A percentile compares a stretch with the other conserved stretches of the same genome.
Conservation (phyloP, 371 early-diverging fungal genomes). For the Hamiltosporidium tvaerminnensis region DNA sequence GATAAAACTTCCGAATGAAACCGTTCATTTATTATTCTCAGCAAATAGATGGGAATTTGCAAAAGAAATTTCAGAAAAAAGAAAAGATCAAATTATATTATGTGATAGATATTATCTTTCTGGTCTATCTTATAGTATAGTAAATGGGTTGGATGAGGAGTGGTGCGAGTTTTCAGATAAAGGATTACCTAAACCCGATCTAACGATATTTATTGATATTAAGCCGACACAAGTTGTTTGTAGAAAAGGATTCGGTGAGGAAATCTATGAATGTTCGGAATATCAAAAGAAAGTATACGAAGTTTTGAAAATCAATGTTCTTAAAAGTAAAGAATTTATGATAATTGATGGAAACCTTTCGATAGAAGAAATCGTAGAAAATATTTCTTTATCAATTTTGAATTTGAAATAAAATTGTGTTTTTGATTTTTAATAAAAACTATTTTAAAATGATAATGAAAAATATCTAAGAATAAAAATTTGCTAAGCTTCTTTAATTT, state of each 20-base stretch:
- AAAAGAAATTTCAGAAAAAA: slow-evolving; percentile 15
- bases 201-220: slow-evolving; percentile 48
- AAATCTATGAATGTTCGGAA: slow-evolving; percentile 43
- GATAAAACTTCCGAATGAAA: slow-evolving; percentile 18
- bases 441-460: too few relatives aligned
- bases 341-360: background rate
- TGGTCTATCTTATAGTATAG: slow-evolving; percentile 42
- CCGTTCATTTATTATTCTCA: slow-evolving; percentile 47
- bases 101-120: slow-evolving; percentile 52
- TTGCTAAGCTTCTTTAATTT: too few relatives aligned
- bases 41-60: slow-evolving; percentile 52
- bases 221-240: slow-evolving; percentile 13
- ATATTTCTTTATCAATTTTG: background rate
- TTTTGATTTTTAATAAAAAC: too few relatives aligned
- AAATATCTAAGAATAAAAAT: too few relatives aligned
- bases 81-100: slow-evolving; percentile 24
- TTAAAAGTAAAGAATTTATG: background rate
- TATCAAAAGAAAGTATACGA: slow-evolving; percentile 35
- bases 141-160: slow-evolving; percentile 37
- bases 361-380: background rate
- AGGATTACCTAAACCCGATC: slow-evolving; percentile 40
- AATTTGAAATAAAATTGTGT: too few relatives aligned
- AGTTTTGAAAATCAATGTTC: background rate
- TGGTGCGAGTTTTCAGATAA: slow-evolving; percentile 36
- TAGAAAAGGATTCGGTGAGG: slow-evolving; percentile 47